Evolutionary conservation across 129 eudicot species (phyloP).

Genomic region (Heracleum sosnowskyi): DNA sequence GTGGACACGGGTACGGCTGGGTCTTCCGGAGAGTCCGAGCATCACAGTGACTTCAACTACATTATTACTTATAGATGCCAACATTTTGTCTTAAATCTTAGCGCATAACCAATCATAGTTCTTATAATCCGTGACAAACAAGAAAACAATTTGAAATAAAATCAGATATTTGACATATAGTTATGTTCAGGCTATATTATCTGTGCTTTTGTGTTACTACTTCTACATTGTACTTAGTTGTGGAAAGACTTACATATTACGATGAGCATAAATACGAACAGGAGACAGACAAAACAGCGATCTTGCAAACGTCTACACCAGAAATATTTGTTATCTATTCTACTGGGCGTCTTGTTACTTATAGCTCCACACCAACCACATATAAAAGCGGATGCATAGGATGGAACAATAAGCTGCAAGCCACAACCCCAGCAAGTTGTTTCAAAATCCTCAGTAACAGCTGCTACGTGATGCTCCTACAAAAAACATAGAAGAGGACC

Average conservation of each 20-base stretch:
- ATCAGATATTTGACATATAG: background rate
- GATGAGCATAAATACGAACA: slow-evolving; percentile 64
- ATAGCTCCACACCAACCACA: slow-evolving; percentile 99
- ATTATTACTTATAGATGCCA: background rate
- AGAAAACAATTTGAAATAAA: background rate
- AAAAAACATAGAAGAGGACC: background rate
- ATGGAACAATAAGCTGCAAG: slow-evolving; percentile 60
- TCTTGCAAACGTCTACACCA: slow-evolving; percentile 78
- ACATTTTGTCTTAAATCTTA: background rate
- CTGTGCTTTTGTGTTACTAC: background rate
- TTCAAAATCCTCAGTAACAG: slow-evolving; percentile 49
- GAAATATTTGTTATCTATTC: slow-evolving; percentile 45
- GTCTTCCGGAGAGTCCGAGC: too few relatives aligned
- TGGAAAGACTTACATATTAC: slow-evolving; percentile 51
- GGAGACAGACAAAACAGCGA: slow-evolving; percentile 60
- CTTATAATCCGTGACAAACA: background rate
- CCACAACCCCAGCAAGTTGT: slow-evolving; percentile 99
- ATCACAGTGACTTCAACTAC: too few relatives aligned
- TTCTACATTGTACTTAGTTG: background rate
- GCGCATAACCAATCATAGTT: background rate
- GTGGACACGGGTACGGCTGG: too few relatives aligned
- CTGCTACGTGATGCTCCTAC: slow-evolving; percentile 42
- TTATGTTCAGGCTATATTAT: background rate
- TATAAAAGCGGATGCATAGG: slow-evolving; percentile 67
- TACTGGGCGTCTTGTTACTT: slow-evolving; percentile 55